Base-by-base conservation (phyloP, 2,329 filamentous ascomycete genomes). In the Chaetoscypha palmicola region DNA sequence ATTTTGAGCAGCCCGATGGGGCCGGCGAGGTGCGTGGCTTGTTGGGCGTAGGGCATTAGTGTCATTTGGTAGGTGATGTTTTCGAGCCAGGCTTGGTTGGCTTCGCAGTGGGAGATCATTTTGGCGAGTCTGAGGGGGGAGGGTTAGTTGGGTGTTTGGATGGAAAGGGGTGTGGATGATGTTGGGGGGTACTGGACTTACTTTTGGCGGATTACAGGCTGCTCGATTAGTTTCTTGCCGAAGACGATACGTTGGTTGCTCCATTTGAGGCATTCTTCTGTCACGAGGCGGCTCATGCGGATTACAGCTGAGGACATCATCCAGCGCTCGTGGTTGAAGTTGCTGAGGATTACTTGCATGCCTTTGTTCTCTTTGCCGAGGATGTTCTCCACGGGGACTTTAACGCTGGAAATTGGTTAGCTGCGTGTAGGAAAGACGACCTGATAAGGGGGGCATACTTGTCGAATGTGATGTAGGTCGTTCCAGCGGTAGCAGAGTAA, bases 181-280 rank as follows among this genome's bases (percentile, higher is more conserved):
- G 12, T 7, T 14, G 5, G 20, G n/a, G 10, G 14, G 36, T 11
- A 7, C 5, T 12, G 30, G 19, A 63, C 69, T 60, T 62, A 82
- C 79, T 94, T 94, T 59, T 86, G 81, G 16, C 82, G 76, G 57
- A 94, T 90, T 34, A 87, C 85, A 19, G 87, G 85, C 59, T 94
- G 86, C 58, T 88, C 81, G 53, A 91, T 83, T 31, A 94, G 73
- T 21, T 81, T 81, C 71, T 91, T 91, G 60, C 79, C 79, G 61
- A 92, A 92, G 52, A 94, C 86, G 20, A 89, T 72, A 38, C 87
- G 81, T 67, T 94, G 89, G 68, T 92, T 87, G 23, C 81, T 74
- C 88, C 89, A 95, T 64, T 92, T 92, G 51, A 94, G 68, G 57
- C 81, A 91, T 62, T 94, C 87, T 63, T 94, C 86, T 10, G 87